Percentiles rank a stretch among this genome's conserved stretches.
phyloP scores from a whole-genome alignment of 2,329 filamentous ascomycete species.

The Beauveria bassiana region DNA sequence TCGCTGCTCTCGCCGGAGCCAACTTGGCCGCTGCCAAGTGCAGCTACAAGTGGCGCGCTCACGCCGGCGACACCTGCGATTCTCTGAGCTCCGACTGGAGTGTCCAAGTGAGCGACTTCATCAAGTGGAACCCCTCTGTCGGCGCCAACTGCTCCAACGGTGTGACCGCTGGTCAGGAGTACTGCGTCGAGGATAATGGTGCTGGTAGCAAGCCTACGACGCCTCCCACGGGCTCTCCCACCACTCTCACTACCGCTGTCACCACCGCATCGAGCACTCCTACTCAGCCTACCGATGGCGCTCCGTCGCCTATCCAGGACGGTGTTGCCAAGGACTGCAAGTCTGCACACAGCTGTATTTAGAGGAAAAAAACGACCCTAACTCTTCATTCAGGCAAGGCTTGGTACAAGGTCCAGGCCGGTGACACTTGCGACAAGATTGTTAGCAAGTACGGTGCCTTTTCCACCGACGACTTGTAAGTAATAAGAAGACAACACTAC shows the following conservation, averaged over 20 bases:
- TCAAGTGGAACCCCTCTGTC: conserved; percentile 20
- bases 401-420: conserved; percentile 11
- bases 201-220: not conserved
- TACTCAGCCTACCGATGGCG: not conserved
- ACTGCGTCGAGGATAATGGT: conserved; percentile 15
- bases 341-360: not conserved
- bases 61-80: conserved; percentile 20
- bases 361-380: not conserved
- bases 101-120: conserved; percentile 16
- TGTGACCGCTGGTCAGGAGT: not conserved
- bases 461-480: conserved; percentile 9
- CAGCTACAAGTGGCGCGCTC: conserved; percentile 10
- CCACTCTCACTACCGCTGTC: not conserved
- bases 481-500: not conserved
- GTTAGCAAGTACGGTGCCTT: conserved; percentile 17
- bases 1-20: conserved; percentile 7
- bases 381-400: not conserved
- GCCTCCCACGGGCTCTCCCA: not conserved
- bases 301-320: conserved; percentile 6
- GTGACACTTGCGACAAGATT: conserved; percentile 13
- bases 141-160: conserved; percentile 7
- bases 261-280: not conserved
- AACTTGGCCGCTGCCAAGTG: conserved; percentile 8
- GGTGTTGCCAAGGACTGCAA: conserved; percentile 7
- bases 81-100: conserved; percentile 19